Percentiles rank a stretch among this genome's conserved stretches.
These are phyloP conservation scores for Suillus tomentosus DNA, from an alignment of 768 basidiomycete genomes.

Conservation along the genomic window DNA sequence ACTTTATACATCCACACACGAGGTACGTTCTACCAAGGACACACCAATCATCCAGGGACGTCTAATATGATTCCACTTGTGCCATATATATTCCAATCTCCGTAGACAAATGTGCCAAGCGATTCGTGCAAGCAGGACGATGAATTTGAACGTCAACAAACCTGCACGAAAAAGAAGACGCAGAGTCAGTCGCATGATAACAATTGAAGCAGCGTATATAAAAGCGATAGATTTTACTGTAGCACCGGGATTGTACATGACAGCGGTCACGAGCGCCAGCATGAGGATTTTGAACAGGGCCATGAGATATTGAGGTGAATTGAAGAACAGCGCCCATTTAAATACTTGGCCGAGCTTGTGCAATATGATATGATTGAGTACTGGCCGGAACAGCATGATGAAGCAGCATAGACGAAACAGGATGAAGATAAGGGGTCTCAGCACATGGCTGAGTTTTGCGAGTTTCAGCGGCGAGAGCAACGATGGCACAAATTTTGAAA, in stretches of 20 bases:
- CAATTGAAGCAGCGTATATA: background rate
- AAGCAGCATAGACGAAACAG: background rate
- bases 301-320: background rate
- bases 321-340: background rate
- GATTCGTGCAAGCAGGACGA: slow-evolving; percentile 1
- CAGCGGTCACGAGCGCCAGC: slow-evolving; percentile 17
- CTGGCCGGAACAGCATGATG: background rate
- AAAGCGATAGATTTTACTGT: background rate
- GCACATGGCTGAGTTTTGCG: background rate
- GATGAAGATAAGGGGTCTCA: slow-evolving; percentile 4
- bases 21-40: background rate
- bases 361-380: background rate
- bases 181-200: background rate
- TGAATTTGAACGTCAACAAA: slow-evolving; percentile 1
- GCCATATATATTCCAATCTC: background rate
- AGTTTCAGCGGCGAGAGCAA: slow-evolving; percentile 5
- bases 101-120: background rate
- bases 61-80: background rate
- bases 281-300: slow-evolving; percentile 16
- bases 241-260: slow-evolving; percentile 19
- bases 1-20: background rate
- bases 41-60: background rate
- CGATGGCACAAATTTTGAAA: background rate
- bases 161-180: slow-evolving; percentile 5
- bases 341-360: slow-evolving; percentile 5